Evolutionary conservation across 129 eudicot genomes (phyloP).

Genomic region (Ambrosia artemisiifolia): DNA sequence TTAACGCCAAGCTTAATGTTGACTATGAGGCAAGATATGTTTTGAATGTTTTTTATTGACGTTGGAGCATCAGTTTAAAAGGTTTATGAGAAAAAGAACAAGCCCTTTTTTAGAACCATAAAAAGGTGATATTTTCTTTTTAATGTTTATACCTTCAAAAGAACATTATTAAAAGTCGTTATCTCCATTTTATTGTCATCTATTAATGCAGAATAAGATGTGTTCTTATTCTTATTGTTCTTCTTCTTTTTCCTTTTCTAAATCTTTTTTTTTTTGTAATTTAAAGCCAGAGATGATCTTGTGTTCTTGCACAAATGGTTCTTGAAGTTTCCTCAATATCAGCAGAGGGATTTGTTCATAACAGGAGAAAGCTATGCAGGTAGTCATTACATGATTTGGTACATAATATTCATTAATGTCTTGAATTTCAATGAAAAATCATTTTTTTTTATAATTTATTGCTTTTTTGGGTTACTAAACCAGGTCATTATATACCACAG

Average conservation of each 20-base stretch:
- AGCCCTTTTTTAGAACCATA: constrained; percentile 35
- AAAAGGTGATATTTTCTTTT: constrained; percentile 28
- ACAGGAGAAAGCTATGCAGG: constrained; percentile 90
- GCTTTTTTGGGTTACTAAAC: constrained; percentile 5
- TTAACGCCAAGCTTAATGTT: constrained; percentile 71
- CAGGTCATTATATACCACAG: constrained; percentile 83
- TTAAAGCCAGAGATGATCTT: constrained; percentile 79
- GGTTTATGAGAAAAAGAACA: constrained; percentile 27
- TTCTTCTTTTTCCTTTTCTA: constrained; percentile 1
- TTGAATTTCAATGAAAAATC: not conserved
- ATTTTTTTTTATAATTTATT: not conserved
- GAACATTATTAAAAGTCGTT: constrained; percentile 17
- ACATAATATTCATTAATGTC: constrained; percentile 5
- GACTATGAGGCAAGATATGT: constrained; percentile 58
- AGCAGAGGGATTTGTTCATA: constrained; percentile 59
- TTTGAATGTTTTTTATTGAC: too few relatives aligned
- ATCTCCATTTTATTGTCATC: constrained; percentile 15
- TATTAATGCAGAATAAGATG: not conserved
- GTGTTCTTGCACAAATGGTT: constrained; percentile 88
- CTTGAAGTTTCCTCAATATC: constrained; percentile 79
- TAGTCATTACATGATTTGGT: constrained; percentile 18
- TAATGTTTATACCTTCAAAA: constrained; percentile 26
- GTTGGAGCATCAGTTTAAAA: not conserved
- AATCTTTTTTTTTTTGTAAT: constrained; percentile 20
- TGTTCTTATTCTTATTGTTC: constrained; percentile 4